Percentiles rank a stretch among this genome's conserved stretches.
phyloP scores from a whole-genome alignment of 106 monocot genomes.

The Allium cepa region DNA sequence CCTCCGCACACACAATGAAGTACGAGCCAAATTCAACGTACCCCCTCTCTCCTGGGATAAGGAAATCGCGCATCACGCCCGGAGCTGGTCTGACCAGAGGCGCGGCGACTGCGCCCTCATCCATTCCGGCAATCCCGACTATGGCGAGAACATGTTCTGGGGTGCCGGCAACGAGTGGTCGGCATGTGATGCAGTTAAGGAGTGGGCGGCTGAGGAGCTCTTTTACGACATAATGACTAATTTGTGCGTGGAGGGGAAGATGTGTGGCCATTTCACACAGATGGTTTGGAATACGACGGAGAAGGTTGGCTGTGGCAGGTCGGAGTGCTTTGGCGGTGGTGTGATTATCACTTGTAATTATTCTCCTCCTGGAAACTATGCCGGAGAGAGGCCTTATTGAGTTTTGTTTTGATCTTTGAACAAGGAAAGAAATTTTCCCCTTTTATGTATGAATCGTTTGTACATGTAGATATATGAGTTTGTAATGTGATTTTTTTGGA shows the following conservation, averaged over 20 bases:
- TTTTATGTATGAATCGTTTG: too few relatives aligned
- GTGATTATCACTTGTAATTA: slow-evolving; percentile 46
- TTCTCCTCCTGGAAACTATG: slow-evolving; percentile 39
- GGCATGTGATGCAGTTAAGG: slow-evolving; percentile 18
- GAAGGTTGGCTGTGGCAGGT: slow-evolving; percentile 32
- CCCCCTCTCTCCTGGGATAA: slow-evolving; percentile 19
- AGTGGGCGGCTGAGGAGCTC: slow-evolving; percentile 23
- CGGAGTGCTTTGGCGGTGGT: slow-evolving; percentile 24
- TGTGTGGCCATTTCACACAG: slow-evolving; percentile 52
- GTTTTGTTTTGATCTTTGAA: neutral
- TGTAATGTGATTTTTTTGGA: too few relatives aligned
- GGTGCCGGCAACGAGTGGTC: slow-evolving; percentile 15
- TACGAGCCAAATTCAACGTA: neutral
- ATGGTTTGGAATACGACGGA: slow-evolving; percentile 42
- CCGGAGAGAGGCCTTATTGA: slow-evolving; percentile 33
- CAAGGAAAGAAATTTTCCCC: too few relatives aligned
- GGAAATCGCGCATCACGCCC: slow-evolving; percentile 20
- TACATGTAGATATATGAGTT: too few relatives aligned
- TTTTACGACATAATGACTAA: slow-evolving; percentile 17
- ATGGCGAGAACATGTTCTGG: slow-evolving; percentile 51
- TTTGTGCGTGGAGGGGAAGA: slow-evolving; percentile 7
- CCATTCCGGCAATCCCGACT: slow-evolving; percentile 16
- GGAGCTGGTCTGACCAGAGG: slow-evolving; percentile 12
- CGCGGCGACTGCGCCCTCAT: slow-evolving; percentile 13
- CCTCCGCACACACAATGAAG: slow-evolving; percentile 20